Evolutionary conservation across 2,329 filamentous ascomycete species (phyloP).

Genomic region (Aspergillus awamori): DNA sequence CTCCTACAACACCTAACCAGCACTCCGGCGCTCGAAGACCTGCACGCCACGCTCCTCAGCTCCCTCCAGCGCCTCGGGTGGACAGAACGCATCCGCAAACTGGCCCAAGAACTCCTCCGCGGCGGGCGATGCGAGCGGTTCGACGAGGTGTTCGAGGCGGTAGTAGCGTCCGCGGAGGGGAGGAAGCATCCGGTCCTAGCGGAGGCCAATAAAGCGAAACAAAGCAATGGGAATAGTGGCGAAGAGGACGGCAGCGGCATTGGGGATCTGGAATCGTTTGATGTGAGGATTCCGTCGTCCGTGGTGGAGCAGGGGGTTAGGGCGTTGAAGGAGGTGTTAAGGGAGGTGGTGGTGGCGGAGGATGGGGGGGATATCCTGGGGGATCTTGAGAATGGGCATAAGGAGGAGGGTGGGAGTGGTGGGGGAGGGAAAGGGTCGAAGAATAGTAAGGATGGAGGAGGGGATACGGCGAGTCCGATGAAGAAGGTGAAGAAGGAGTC

Average conservation of each 20-base stretch:
- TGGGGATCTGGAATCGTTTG: constrained; percentile 42
- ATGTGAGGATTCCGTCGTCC: constrained; percentile 53
- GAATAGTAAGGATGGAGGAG: neutral
- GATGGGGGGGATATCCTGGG: constrained; percentile 18
- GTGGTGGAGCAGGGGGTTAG: constrained; percentile 56
- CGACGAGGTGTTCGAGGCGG: constrained; percentile 58
- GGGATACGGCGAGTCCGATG: constrained; percentile 21
- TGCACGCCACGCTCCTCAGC: constrained; percentile 58
- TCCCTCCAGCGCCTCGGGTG: constrained; percentile 61
- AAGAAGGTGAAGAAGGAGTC: constrained; percentile 32
- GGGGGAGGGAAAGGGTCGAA: constrained; percentile 10
- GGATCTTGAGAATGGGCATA: constrained; percentile 12
- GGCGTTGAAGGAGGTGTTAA: constrained; percentile 55
- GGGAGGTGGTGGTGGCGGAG: constrained; percentile 53
- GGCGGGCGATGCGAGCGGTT: constrained; percentile 60
- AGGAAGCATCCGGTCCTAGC: constrained; percentile 33
- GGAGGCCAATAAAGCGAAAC: constrained; percentile 16
- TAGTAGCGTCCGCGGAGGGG: constrained; percentile 52
- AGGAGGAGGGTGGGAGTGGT: constrained; percentile 1
- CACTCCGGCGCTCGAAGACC: constrained; percentile 56
- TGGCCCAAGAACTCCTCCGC: constrained; percentile 60
- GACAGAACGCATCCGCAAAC: constrained; percentile 58
- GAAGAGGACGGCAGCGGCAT: constrained; percentile 15
- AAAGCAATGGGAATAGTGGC: constrained; percentile 26
- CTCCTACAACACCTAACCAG: constrained; percentile 51